Percentiles rank a stretch among this genome's conserved stretches.
Evolutionary conservation across 352 stramenopile species (phyloP).

Genomic region (Pythium angustatum): DNA sequence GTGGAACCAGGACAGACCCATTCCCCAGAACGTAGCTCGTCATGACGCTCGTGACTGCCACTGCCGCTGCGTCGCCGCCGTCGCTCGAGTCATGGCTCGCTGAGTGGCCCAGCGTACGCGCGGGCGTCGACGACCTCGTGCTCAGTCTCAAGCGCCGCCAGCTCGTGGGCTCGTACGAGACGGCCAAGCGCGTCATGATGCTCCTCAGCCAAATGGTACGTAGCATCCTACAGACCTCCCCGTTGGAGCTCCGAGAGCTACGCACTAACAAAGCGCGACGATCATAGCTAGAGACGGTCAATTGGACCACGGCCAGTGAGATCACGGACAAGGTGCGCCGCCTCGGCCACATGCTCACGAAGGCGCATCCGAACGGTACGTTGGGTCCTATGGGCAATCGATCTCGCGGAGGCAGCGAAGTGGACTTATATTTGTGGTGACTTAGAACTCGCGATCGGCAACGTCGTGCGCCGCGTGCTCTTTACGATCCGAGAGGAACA

Average conservation of each 20-base stretch:
- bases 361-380: slow-evolving; percentile 67
- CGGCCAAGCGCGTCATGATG: slow-evolving; percentile 73
- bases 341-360: slow-evolving; percentile 81
- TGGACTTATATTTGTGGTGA: neutral
- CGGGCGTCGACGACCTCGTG: slow-evolving; percentile 70
- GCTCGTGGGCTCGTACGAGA: slow-evolving; percentile 78
- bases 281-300: slow-evolving; percentile 67
- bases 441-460: slow-evolving; percentile 83
- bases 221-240: neutral
- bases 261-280: neutral
- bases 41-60: slow-evolving; percentile 1
- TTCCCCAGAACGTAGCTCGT: too few relatives aligned
- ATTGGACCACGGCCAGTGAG: slow-evolving; percentile 78
- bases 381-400: neutral
- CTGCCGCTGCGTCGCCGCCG: neutral
- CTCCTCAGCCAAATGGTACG: slow-evolving; percentile 72
- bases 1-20: too few relatives aligned
- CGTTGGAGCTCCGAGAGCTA: neutral
- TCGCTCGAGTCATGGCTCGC: slow-evolving; percentile 68
- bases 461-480: slow-evolving; percentile 88
- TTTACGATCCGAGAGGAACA: slow-evolving; percentile 90
- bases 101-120: slow-evolving; percentile 73
- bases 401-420: neutral
- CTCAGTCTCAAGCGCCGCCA: slow-evolving; percentile 82
- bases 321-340: slow-evolving; percentile 86